Conservation (phyloP, 2,329 filamentous ascomycete genomes). For the Microsporum audouinii region DNA sequence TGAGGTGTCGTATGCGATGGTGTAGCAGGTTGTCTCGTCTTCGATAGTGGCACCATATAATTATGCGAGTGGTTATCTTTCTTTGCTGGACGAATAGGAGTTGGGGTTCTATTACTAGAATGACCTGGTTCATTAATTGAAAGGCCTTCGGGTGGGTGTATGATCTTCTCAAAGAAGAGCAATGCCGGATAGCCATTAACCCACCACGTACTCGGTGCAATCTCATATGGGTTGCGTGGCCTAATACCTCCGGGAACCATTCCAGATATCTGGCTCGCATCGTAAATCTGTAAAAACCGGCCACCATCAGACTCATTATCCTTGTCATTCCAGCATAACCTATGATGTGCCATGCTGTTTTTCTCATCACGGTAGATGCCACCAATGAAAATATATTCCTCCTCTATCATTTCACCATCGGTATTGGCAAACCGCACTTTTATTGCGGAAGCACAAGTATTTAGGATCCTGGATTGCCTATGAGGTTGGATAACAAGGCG, state of each 20-base stretch:
- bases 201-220: slow-evolving; percentile 22
- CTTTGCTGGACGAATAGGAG: not conserved
- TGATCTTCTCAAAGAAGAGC: slow-evolving; percentile 25
- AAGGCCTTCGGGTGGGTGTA: slow-evolving; percentile 1
- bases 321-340: slow-evolving; percentile 25
- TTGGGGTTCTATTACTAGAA: not conserved
- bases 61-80: too few species aligned
- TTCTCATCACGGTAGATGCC: slow-evolving; percentile 22
- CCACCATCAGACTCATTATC: slow-evolving; percentile 18
- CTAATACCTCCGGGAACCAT: slow-evolving; percentile 21
- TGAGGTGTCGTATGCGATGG: not conserved
- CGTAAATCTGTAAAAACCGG: slow-evolving; percentile 22
- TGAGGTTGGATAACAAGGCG: slow-evolving; percentile 22
- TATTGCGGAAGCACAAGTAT: slow-evolving; percentile 21
- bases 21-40: not conserved
- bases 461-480: slow-evolving; percentile 7
- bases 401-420: slow-evolving; percentile 12
- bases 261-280: slow-evolving; percentile 19
- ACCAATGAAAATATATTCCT: slow-evolving; percentile 29
- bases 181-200: slow-evolving; percentile 17
- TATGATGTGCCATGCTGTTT: slow-evolving; percentile 8
- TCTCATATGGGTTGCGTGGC: slow-evolving; percentile 11
- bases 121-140: not conserved
- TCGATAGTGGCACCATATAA: not conserved
- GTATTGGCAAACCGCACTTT: slow-evolving; percentile 18